Base-by-base conservation (phyloP, 306 rosid species). In the Vachellia pachyceras region DNA sequence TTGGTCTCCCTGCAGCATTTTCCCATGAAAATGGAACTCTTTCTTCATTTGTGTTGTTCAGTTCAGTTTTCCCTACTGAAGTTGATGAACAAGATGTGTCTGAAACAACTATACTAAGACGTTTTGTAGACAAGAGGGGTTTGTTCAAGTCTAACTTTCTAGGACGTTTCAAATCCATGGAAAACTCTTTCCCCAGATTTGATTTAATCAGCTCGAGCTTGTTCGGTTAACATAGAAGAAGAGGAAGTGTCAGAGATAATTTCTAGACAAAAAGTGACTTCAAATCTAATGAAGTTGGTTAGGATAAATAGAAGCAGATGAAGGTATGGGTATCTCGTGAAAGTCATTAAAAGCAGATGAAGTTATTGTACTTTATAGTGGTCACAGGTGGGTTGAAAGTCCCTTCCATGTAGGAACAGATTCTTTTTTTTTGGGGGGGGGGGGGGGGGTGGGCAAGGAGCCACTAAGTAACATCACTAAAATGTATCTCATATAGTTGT, bases 1-100 rank as follows among this genome's bases (percentile, higher is more conserved):
- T 95, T 2, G 97, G 95, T 75, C 89, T 92, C 1, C 97, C 95
- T 0, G 98, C 88, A 61, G 88, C 86, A 85, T 80, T 84, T 75
- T 95, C 98, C 97, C 95, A 95, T 1, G 95, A 92, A 83, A 95
- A 95, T 5, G 98, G 98, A 80, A 95, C 83, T 57, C 94, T 73
- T 20, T 88, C 85, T 66, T 88, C 85, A 14, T 88, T 89, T 13
- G 90, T 35, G 10, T 49, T 35, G 10, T 54, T 84, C 64, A 72
- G 73, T 7, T 65, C 55, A 17, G 69, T 35, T 37, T 49, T 82
- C 36, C 68, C 10, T 4, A 12, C 10, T 61, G 41, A 61, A 18
- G 68, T 61, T 29, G 68, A 61, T 4, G 79, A 20, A 78, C 76
- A 82, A 69, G 84, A 80, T n/a, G 79, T 52, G 13, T 74, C 88